Evolutionary conservation across 176 grass and related monocot species (phyloP), one percentile per base, ranked within the genome.

Genomic region (Canna indica): DNA sequence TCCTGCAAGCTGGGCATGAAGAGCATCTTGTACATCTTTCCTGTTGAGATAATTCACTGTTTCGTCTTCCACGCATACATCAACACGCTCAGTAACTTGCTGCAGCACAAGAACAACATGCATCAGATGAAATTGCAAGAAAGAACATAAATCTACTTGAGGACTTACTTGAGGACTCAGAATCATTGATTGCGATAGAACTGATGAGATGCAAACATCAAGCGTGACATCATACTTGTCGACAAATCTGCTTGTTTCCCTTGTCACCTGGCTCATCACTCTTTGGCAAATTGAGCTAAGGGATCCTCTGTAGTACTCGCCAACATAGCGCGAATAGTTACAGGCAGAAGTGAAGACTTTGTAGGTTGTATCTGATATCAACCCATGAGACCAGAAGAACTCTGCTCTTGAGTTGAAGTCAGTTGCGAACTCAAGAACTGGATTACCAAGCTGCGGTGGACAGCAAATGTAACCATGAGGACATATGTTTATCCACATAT

Each of bases 151-250:
- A n/a, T n/a, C n/a, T n/a, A n/a, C n/a, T n/a, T 48, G 17, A 22
- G 48, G 52, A 68, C 77, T 77, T 76, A 85, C 86, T 22, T 86
- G 86, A 11, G 93, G 93, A 58, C 81, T 73, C 31, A 99, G 86
- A 73, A 82, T 64, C 53, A 47, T 75, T 13, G 94, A 99, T 75
- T 99, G 94, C 0, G 94, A 90, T 32, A 99, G 80, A 75, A 99
- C 94, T 0, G 94, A 92, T 3, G 94, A 78, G 36, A 99, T 68
- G 61, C 94, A 99, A 67, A 99, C 94, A 70, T 99, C 94, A 67
- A 99, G 82, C n/a, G 89, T 99, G 70, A 99, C 94, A 52, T 99
- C 94, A 16, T 99, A 99, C 73, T 99, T 99, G 83, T 99, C 94
- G 13, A 99, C 89, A 36, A 99, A 99, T 58, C 84, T 81, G 63